These are phyloP conservation scores for Vaccinium myrtillus DNA, from an alignment of 148 eudicot species.

Conservation along the genomic window DNA sequence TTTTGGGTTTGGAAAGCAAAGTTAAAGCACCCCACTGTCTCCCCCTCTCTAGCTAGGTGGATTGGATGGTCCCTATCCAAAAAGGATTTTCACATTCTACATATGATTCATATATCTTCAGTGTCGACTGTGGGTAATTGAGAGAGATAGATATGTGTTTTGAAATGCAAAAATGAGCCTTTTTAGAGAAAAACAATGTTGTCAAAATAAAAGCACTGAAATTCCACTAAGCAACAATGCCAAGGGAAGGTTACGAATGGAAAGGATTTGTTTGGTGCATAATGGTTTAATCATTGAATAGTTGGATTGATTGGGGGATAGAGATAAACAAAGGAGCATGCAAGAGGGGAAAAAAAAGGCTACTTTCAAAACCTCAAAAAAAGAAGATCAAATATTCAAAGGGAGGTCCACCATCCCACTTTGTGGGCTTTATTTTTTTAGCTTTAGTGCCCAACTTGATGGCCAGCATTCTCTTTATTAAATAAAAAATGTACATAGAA, in stretches of 20 bases:
- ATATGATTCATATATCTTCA: not conserved
- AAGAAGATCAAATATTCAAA: constrained; percentile 11
- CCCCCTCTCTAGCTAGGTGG: constrained; percentile 6
- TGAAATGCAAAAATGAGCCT: constrained; percentile 1
- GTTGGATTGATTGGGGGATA: constrained; percentile 4
- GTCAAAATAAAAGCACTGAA: constrained; percentile 15
- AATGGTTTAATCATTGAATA: not conserved
- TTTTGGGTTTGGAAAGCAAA: constrained; percentile 10
- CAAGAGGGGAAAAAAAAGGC: not conserved
- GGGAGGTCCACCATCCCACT: constrained; percentile 24
- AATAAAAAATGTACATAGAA: not conserved
- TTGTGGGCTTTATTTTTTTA: not conserved
- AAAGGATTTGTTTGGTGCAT: not conserved
- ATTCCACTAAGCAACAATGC: constrained; percentile 12
- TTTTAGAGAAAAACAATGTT: not conserved
- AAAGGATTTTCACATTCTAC: not conserved
- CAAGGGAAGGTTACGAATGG: not conserved
- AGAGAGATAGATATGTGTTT: not conserved
- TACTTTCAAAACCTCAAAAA: constrained; percentile 7
- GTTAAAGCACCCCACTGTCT: constrained; percentile 8
- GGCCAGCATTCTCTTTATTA: not conserved
- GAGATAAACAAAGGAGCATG: not conserved
- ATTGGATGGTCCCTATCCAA: constrained; percentile 9
- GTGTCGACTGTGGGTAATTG: not conserved
- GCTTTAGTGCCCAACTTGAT: constrained; percentile 9